Evolutionary conservation across 306 rosid species (phyloP).

Genomic region (Vigna reflexopilosa): DNA sequence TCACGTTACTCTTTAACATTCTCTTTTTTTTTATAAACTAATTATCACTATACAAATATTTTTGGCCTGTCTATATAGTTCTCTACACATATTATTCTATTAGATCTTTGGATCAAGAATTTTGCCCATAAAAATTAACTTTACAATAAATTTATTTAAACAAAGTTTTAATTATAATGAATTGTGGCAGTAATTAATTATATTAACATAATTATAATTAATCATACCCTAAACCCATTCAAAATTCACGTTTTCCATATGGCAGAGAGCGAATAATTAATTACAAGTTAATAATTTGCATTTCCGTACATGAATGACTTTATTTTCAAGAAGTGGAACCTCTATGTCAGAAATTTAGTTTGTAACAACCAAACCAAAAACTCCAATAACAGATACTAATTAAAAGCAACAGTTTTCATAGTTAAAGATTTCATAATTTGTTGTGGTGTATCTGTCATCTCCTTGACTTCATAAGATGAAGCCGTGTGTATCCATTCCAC

Average conservation of each 20-base stretch:
- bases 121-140: no score
- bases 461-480: conserved; percentile 42
- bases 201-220: no score
- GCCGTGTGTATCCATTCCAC: conserved; percentile 37
- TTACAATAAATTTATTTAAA: no score
- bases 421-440: conserved; percentile 25
- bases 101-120: no score
- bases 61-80: no score
- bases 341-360: not conserved
- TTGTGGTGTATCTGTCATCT: conserved; percentile 46
- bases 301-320: not conserved
- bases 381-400: conserved; percentile 1
- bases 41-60: no score
- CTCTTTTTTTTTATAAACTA: no score
- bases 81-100: no score
- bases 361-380: conserved; percentile 38
- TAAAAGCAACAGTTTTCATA: not conserved
- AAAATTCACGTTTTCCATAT: not conserved
- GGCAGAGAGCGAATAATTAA: not conserved
- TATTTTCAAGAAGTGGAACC: not conserved
- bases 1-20: no score
- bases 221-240: no score
- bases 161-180: no score
- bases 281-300: not conserved
- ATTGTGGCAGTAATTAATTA: no score